Conservation (phyloP, 2,329 filamentous ascomycete species). For the Hymenoscyphus salicellus region DNA sequence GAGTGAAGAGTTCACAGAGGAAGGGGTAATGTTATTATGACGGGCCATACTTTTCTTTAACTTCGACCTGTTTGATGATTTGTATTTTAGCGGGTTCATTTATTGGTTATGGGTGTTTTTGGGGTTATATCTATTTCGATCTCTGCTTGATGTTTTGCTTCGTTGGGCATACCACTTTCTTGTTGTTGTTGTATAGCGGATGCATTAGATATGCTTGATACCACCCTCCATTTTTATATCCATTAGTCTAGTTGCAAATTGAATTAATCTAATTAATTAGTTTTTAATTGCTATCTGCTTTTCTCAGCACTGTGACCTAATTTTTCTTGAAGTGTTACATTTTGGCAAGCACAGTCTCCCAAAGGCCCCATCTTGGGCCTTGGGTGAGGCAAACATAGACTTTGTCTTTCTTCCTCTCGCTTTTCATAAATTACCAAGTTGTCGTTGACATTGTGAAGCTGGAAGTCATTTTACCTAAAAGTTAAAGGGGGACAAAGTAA, state of each 20-base stretch:
- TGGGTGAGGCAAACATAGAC: too few species aligned
- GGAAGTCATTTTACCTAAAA: neutral
- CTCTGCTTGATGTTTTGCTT: neutral
- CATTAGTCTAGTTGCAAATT: neutral
- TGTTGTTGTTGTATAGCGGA: neutral
- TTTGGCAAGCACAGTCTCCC: too few species aligned
- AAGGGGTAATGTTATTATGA: constrained; percentile 14
- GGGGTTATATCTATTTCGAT: constrained; percentile 1
- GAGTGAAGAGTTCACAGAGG: constrained; percentile 41
- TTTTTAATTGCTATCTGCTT: neutral
- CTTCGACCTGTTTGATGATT: neutral
- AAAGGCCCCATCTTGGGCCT: too few species aligned
- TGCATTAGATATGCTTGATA: constrained; percentile 3
- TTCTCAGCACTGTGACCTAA: too few species aligned
- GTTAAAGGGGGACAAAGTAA: neutral
- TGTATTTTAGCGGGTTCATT: constrained; percentile 2
- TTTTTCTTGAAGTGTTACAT: too few species aligned
- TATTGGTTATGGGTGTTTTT: neutral
- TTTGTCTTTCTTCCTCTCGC: too few species aligned
- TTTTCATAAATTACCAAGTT: too few species aligned
- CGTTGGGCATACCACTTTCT: neutral
- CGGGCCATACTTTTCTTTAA: neutral
- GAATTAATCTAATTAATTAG: neutral
- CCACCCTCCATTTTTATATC: neutral
- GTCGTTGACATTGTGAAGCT: too few species aligned